phyloP scores from a whole-genome alignment of 192 early-diverging fungal species.

The Obelidium mucronatum region DNA sequence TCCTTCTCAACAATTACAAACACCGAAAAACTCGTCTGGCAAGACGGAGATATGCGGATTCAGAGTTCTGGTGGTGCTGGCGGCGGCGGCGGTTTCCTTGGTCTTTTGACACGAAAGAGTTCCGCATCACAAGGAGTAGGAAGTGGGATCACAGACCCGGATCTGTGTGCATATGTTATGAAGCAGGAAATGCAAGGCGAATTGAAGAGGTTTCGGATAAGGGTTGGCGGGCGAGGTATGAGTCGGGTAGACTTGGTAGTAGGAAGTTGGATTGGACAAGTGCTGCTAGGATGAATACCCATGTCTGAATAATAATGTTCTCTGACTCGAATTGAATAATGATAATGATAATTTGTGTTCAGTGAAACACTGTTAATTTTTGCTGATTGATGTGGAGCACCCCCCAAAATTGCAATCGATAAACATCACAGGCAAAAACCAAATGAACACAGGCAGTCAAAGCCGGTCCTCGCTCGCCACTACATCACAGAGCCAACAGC shows the following conservation, averaged over 20 bases:
- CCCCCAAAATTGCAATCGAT: no score
- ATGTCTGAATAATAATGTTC: background rate
- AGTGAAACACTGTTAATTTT: no score
- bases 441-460: no score
- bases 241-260: slow-evolving; percentile 10
- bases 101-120: background rate
- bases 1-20: slow-evolving; percentile 19
- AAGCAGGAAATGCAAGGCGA: background rate
- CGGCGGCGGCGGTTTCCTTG: background rate
- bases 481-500: no score
- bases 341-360: no score
- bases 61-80: background rate
- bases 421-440: no score
- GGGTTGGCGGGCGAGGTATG: slow-evolving; percentile 26
- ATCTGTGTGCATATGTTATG: slow-evolving; percentile 21
- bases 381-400: no score
- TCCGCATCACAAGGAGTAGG: background rate
- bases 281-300: background rate
- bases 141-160: background rate
- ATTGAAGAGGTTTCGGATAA: slow-evolving; percentile 9
- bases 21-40: slow-evolving; percentile 18
- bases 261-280: background rate
- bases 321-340: no score
- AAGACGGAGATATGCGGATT: slow-evolving; percentile 21
- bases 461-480: no score